phyloP scores from a whole-genome alignment of 1,139 yeast genomes.

The Saccharomyces pastorianus region DNA sequence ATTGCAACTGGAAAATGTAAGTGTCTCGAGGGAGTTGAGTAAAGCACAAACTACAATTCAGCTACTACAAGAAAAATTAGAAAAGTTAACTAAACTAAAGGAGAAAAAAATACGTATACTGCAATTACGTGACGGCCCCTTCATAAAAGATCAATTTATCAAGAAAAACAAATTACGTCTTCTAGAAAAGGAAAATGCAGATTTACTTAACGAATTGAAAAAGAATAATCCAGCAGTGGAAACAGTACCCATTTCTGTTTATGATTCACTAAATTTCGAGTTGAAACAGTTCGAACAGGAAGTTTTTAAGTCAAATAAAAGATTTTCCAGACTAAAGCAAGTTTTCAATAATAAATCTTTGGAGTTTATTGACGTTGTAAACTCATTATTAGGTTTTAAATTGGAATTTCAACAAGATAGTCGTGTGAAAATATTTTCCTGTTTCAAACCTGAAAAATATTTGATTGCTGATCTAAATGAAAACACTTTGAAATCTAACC shows the following conservation, averaged over 20 bases:
- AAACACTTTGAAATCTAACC: constrained; percentile 30
- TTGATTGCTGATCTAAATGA: constrained; percentile 31
- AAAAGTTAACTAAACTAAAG: constrained; percentile 30
- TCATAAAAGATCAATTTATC: constrained; percentile 55
- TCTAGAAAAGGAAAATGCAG: constrained; percentile 55
- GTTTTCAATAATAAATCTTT: constrained; percentile 63
- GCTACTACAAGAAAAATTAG: constrained; percentile 34
- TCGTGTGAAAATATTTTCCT: constrained; percentile 60
- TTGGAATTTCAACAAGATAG: constrained; percentile 63
- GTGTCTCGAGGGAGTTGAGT: constrained; percentile 36
- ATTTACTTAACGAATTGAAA: constrained; percentile 32
- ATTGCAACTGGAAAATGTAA: constrained; percentile 39
- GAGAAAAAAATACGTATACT: constrained; percentile 45
- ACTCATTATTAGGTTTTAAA: constrained; percentile 63
- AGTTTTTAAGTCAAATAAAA: constrained; percentile 48
- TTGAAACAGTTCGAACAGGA: constrained; percentile 41
- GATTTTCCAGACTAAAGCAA: constrained; percentile 51
- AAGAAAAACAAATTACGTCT: constrained; percentile 47
- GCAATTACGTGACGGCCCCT: constrained; percentile 62
- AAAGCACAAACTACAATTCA: constrained; percentile 34
- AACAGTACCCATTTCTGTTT: constrained; percentile 52
- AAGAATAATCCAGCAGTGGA: constrained; percentile 17
- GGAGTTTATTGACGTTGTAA: constrained; percentile 63
- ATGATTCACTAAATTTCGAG: constrained; percentile 57
- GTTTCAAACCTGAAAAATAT: constrained; percentile 36